phyloP scores from a whole-genome alignment of 2,329 filamentous ascomycete genomes.

The Fusarium proliferatum region DNA sequence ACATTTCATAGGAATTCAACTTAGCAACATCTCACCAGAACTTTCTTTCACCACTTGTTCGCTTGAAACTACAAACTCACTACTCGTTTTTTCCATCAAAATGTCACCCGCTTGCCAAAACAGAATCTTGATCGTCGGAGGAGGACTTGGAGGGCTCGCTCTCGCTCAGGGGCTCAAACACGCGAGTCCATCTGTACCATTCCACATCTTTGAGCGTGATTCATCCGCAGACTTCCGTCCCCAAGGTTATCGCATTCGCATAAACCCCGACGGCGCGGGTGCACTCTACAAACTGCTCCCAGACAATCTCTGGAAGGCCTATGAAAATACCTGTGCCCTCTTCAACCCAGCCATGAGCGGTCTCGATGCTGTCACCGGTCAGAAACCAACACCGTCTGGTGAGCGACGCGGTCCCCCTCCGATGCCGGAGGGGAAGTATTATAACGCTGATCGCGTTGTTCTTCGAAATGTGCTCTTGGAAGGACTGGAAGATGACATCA shows the following conservation, averaged over 20 bases:
- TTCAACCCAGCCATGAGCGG: not conserved
- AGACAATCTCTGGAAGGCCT: not conserved
- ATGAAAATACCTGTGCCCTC: not conserved
- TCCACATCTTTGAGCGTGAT: not conserved
- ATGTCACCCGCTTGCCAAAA: not conserved
- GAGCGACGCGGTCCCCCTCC: not conserved
- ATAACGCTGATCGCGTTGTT: not conserved
- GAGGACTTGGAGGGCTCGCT: not conserved
- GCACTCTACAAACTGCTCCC: not conserved
- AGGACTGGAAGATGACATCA: accelerated
- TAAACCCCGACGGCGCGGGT: not conserved
- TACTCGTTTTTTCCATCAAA: accelerated
- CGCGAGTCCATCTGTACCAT: accelerated
- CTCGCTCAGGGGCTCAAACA: not conserved
- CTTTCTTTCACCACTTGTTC: accelerated
- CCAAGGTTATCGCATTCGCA: not conserved
- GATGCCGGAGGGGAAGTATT: not conserved
- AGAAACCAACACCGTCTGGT: not conserved
- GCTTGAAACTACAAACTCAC: accelerated
- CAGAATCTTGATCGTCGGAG: not conserved
- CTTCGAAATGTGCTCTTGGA: not conserved
- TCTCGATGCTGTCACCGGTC: not conserved
- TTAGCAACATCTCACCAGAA: accelerated
- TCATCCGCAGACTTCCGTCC: not conserved
- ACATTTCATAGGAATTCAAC: accelerated